These are phyloP conservation scores for Apophysomyces elegans DNA, from an alignment of 371 early-diverging fungal species.

Conservation along the genomic window DNA sequence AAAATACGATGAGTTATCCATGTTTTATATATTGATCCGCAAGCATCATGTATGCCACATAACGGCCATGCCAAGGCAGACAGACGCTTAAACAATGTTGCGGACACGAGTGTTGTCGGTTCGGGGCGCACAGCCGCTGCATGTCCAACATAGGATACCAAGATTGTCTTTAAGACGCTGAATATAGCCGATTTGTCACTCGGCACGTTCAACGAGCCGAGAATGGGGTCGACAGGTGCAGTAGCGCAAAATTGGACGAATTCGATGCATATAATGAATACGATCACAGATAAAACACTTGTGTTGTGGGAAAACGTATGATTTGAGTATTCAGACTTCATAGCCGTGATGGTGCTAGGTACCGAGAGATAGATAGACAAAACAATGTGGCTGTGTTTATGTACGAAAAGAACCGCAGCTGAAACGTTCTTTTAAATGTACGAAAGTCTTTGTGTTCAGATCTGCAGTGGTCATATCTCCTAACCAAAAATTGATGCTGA, in stretches of 20 bases:
- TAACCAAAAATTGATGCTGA: too few relatives aligned
- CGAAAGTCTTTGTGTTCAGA: too few relatives aligned
- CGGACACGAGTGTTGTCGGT: neutral
- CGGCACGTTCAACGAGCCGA: neutral
- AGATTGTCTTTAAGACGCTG: neutral
- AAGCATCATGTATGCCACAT: neutral
- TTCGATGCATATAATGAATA: neutral
- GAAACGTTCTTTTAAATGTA: too few relatives aligned
- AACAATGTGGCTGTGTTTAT: too few relatives aligned
- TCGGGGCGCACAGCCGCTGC: constrained; percentile 6
- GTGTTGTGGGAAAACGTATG: neutral
- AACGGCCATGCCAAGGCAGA: neutral
- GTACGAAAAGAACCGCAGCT: too few relatives aligned
- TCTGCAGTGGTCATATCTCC: too few relatives aligned
- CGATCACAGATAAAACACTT: neutral
- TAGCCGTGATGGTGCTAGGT: neutral
- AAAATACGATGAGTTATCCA: neutral
- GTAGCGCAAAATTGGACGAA: neutral
- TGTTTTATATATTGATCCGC: neutral
- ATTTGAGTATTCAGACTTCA: neutral
- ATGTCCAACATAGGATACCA: neutral
- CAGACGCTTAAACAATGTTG: neutral
- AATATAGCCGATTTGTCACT: neutral
- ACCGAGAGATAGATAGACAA: too few relatives aligned
- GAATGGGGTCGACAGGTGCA: neutral